A percentile compares a stretch with the other conserved stretches of the same genome.
Evolutionary conservation across 176 grass and related monocot genomes (phyloP).

Genomic region (Elymus sibiricus): DNA sequence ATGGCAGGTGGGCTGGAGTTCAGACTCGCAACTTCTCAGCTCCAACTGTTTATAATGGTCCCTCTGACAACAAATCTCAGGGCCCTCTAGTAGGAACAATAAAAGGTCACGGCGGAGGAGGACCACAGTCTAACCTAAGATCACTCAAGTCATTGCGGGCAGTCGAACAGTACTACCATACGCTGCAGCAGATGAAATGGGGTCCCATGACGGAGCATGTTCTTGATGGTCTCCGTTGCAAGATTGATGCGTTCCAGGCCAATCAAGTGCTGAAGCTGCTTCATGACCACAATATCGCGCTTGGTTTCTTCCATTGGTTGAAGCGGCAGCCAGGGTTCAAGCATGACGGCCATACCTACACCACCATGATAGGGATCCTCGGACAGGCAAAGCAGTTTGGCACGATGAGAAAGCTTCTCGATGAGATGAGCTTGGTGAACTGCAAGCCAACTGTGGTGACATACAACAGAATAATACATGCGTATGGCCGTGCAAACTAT

Average conservation of each 20-base stretch:
- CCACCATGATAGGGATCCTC: conserved; percentile 95
- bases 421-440: conserved; percentile 71
- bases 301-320: conserved; percentile 91
- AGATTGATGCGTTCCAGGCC: conserved; percentile 74
- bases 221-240: conserved; percentile 71
- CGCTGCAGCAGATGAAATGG: conserved; percentile 85
- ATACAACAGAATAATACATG: conserved; percentile 94
- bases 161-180: conserved; percentile 84
- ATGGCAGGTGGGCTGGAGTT: conserved; percentile 37
- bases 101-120: conserved; percentile 47
- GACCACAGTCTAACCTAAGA: conserved; percentile 44
- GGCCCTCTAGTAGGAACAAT: conserved; percentile 37
- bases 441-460: conserved; percentile 90
- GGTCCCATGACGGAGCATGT: conserved; percentile 67
- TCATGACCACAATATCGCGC: conserved; percentile 62
- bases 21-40: conserved; percentile 34
- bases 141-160: conserved; percentile 51
- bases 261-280: conserved; percentile 96
- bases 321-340: conserved; percentile 82
- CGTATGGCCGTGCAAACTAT: conserved; percentile 91
- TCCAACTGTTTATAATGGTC: conserved; percentile 25
- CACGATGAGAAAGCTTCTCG: conserved; percentile 70
- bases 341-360: conserved; percentile 95
- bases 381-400: conserved; percentile 84
- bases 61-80: conserved; percentile 53